Conservation (phyloP, 2,329 filamentous ascomycete species). For the Sporothrix curviconia region DNA sequence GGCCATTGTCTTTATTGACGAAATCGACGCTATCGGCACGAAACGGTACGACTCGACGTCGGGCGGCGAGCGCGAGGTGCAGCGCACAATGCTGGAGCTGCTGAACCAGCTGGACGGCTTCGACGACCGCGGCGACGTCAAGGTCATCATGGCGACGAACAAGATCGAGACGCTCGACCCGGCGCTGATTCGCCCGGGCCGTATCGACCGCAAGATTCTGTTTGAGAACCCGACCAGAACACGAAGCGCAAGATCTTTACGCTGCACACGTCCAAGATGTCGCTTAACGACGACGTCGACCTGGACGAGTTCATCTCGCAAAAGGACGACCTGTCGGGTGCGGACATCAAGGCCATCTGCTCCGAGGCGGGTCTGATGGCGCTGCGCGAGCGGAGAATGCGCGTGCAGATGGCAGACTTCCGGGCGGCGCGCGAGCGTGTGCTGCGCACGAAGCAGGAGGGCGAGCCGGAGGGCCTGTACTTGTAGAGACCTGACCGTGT, state of each 20-base stretch:
- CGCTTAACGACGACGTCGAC: slow-evolving; percentile 89
- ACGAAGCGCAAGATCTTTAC: slow-evolving; percentile 98
- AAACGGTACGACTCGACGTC: slow-evolving; percentile 98
- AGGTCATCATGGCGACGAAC: slow-evolving; percentile 99
- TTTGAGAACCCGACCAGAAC: slow-evolving; percentile 69
- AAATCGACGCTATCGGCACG: slow-evolving; percentile 97
- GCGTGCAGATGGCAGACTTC: slow-evolving; percentile 98
- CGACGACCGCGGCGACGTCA: slow-evolving; percentile 96
- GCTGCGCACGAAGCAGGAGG: slow-evolving; percentile 96
- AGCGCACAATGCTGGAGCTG: too few species aligned
- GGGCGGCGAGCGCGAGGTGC: slow-evolving; percentile 92
- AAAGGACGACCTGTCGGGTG: slow-evolving; percentile 94
- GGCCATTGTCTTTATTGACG: slow-evolving; percentile 97
- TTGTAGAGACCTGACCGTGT: slow-evolving; percentile 54
- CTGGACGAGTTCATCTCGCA: slow-evolving; percentile 97
- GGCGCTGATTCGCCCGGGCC: slow-evolving; percentile 88
- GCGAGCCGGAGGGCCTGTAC: slow-evolving; percentile 96
- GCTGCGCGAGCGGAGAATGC: slow-evolving; percentile 89
- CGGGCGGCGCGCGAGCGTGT: slow-evolving; percentile 86
- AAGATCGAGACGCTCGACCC: slow-evolving; percentile 98
- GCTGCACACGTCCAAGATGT: slow-evolving; percentile 98
- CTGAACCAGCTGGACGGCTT: slow-evolving; percentile 97
- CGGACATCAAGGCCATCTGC: slow-evolving; percentile 98
- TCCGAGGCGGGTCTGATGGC: slow-evolving; percentile 94
- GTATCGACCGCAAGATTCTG: slow-evolving; percentile 95